These are phyloP conservation scores for Chaetomiaceae sp. DNA, from an alignment of 2,329 filamentous ascomycete genomes.

Conservation along the genomic window DNA sequence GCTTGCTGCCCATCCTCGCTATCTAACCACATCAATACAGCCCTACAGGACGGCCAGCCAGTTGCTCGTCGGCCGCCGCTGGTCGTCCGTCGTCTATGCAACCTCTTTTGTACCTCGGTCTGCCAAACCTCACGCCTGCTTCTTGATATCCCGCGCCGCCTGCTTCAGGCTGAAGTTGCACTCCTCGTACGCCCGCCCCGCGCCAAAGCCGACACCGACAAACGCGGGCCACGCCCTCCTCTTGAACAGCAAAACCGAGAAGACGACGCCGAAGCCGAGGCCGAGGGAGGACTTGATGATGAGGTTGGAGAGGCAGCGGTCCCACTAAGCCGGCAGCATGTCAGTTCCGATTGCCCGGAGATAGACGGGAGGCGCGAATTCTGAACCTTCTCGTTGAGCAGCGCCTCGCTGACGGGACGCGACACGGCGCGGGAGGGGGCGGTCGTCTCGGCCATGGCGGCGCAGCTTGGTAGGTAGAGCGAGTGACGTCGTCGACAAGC, in stretches of 20 bases:
- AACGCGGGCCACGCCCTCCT: slow-evolving; percentile 97
- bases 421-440: slow-evolving; percentile 58
- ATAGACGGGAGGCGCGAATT: slow-evolving; percentile 11
- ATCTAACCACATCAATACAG: slow-evolving; percentile 4
- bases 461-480: not conserved
- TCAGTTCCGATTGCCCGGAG: not conserved
- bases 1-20: not conserved
- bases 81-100: not conserved
- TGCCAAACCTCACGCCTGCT: slow-evolving; percentile 5
- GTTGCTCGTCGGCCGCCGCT: not conserved
- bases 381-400: slow-evolving; percentile 97
- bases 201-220: slow-evolving; percentile 88
- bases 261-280: slow-evolving; percentile 94
- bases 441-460: slow-evolving; percentile 49
- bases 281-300: slow-evolving; percentile 95
- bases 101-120: not conserved
- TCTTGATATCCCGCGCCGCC: slow-evolving; percentile 47
- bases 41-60: not conserved
- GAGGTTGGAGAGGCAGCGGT: slow-evolving; percentile 94
- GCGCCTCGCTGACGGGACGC: slow-evolving; percentile 91
- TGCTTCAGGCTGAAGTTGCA: slow-evolving; percentile 76
- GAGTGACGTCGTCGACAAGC: slow-evolving; percentile 4
- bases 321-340: slow-evolving; percentile 62
- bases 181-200: slow-evolving; percentile 95
- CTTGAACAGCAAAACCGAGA: slow-evolving; percentile 97